Evolutionary conservation across 495 filamentous ascomycete genomes (phyloP), one percentile per base, ranked within the genome.

Genomic region (Pyrenula aspistea): DNA sequence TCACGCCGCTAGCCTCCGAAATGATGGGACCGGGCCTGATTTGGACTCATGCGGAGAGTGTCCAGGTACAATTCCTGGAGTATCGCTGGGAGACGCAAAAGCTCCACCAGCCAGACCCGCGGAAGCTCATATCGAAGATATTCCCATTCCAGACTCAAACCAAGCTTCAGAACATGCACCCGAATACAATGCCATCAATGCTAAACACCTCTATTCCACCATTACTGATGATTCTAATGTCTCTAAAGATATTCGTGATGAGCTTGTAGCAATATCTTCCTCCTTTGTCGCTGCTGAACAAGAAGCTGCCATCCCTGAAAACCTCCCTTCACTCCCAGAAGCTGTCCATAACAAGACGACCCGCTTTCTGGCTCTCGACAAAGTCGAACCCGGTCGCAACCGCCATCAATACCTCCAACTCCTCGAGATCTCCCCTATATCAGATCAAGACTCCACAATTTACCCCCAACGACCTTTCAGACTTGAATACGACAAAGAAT

Each of bases 401-500:
- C 31, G 15, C 4, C 4, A 42, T 42, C 31, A 42, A 15, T 97
- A 91, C 65, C 77, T 97, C 48, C 87, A 96, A 58, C 71, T 96
- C 2, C 67, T 86, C 19, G 76, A 83, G 15, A 71, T 94, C 24
- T 25, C 63, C 0, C 73, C 85, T 2, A 54, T 76, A 22, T 67
- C 64, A 0, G 58, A 70, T 2, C 55, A 67, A 11, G 52, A 58
- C 12, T 25, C 60, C 25, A 53, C 57, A 1, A 55, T 58, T 15
- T 56, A 62, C 2, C 22, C n/a, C 2, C 42, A 64, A 23, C 58
- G 72, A 15, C 72, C 70, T 1, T 63, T 71, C 51, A 65, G 67
- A 3, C 80, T 97, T 2, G 68, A 82, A 25, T 96, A 97, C 67
- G 93, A 98, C 67, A 82, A 83, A 24, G 93, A 98, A 72, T 98